These are phyloP conservation scores for Penicillium nucicola DNA, from an alignment of 495 filamentous ascomycete species.

Conservation along the genomic window DNA sequence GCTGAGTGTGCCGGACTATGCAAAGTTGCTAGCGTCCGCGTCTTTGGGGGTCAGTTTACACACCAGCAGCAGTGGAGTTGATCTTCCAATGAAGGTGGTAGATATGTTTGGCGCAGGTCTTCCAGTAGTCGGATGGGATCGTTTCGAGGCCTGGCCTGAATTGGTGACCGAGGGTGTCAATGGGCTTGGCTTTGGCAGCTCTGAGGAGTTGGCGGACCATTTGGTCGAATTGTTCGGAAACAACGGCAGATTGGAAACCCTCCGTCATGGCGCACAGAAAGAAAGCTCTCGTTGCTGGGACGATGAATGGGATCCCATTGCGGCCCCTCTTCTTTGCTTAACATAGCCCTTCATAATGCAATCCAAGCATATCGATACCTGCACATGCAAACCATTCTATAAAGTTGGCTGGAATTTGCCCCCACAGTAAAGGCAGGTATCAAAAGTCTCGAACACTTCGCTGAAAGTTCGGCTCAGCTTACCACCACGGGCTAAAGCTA, in stretches of 20 bases:
- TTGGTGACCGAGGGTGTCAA: constrained; percentile 83
- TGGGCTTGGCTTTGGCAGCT: constrained; percentile 73
- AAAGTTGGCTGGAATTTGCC: constrained; percentile 42
- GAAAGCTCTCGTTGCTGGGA: constrained; percentile 85
- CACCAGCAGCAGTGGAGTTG: constrained; percentile 87
- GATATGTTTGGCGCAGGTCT: constrained; percentile 96
- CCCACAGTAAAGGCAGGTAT: constrained; percentile 54
- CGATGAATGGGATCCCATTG: constrained; percentile 85
- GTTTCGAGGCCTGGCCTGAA: constrained; percentile 83
- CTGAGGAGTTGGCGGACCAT: constrained; percentile 54
- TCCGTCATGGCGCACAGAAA: constrained; percentile 70
- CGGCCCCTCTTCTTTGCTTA: constrained; percentile 67
- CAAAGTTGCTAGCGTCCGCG: constrained; percentile 77
- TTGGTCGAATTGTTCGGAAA: constrained; percentile 61
- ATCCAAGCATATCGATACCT: no score
- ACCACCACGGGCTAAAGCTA: constrained; percentile 12
- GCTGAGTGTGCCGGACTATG: constrained; percentile 80
- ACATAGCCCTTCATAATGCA: constrained; percentile 4
- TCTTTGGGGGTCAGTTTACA: constrained; percentile 91
- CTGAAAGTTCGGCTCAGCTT: constrained; percentile 19
- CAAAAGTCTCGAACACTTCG: constrained; percentile 43
- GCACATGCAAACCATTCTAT: not conserved
- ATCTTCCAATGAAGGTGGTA: constrained; percentile 98
- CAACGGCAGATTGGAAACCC: constrained; percentile 48
- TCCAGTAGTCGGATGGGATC: constrained; percentile 81